phyloP scores from a whole-genome alignment of 768 basidiomycete genomes.

The Austroboletus festivus region DNA sequence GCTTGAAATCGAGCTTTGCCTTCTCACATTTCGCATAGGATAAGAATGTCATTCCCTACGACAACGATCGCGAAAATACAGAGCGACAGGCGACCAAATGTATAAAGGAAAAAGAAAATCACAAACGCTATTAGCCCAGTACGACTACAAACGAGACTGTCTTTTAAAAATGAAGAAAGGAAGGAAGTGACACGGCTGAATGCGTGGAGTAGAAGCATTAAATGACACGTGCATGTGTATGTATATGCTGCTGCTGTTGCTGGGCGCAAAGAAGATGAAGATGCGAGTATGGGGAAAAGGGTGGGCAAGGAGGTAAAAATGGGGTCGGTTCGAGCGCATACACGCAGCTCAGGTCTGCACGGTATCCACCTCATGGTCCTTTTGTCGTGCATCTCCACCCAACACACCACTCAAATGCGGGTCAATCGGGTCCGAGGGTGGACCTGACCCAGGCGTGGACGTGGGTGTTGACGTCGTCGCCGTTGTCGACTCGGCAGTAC shows the following conservation, averaged over 20 bases:
- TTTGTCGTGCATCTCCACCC: conserved; percentile 25
- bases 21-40: no score
- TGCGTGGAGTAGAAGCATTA: conserved; percentile 1
- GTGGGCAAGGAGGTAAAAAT: background rate
- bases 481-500: conserved; percentile 26
- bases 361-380: conserved; percentile 23
- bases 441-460: conserved; percentile 34
- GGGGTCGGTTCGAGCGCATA: background rate
- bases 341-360: conserved; percentile 14
- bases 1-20: conserved; percentile 15
- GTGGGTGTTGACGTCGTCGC: conserved; percentile 33
- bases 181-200: background rate
- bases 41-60: background rate
- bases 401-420: conserved; percentile 29
- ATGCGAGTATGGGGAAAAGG: no score
- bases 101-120: background rate
- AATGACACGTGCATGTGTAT: conserved; percentile 22
- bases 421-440: conserved; percentile 32
- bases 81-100: conserved; percentile 5
- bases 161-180: background rate
- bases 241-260: background rate
- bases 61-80: conserved; percentile 8
- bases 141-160: background rate
- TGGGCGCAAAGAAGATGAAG: no score
- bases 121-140: background rate